A percentile compares a stretch with the other conserved stretches of the same genome.
Evolutionary conservation across 1,139 yeast species (phyloP).

Genomic region (Suhomyces ambrosiae): DNA sequence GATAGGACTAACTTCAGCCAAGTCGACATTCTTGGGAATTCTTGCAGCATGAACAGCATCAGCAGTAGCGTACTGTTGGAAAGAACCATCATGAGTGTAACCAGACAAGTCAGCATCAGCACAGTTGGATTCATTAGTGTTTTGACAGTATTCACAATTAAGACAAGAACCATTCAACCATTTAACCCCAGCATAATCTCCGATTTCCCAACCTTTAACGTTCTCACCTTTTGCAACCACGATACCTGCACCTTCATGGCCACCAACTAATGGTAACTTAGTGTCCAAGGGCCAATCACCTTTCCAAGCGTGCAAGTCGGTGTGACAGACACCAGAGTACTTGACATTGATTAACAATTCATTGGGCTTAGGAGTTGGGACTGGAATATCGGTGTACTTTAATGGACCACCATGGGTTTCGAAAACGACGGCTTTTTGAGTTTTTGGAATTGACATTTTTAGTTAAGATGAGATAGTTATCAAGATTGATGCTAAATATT

Average conservation of each 20-base stretch:
- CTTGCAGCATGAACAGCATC: conserved; percentile 85
- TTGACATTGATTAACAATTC: conserved; percentile 68
- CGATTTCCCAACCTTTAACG: conserved; percentile 67
- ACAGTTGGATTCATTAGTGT: conserved; percentile 68
- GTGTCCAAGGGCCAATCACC: conserved; percentile 76
- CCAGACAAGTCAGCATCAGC: conserved; percentile 69
- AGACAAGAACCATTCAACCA: conserved; percentile 77
- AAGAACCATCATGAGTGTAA: conserved; percentile 79
- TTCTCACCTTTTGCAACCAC: conserved; percentile 71
- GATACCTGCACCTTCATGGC: conserved; percentile 84
- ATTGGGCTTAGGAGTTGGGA: conserved; percentile 67
- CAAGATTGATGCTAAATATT: neutral
- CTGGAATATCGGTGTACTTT: conserved; percentile 63
- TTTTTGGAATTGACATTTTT: conserved; percentile 33
- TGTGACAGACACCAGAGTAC: conserved; percentile 80
- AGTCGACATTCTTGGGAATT: conserved; percentile 68
- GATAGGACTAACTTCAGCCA: conserved; percentile 76
- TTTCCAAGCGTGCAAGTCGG: conserved; percentile 79
- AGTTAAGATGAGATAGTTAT: neutral
- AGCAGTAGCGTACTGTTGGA: conserved; percentile 81
- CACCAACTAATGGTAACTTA: conserved; percentile 75
- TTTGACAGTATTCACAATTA: conserved; percentile 69
- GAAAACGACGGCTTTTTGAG: conserved; percentile 51
- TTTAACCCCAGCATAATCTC: conserved; percentile 74
- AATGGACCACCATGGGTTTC: conserved; percentile 52